These are phyloP conservation scores for Neonectria neomacrospora DNA, from an alignment of 2,329 filamentous ascomycete genomes.

Conservation along the genomic window DNA sequence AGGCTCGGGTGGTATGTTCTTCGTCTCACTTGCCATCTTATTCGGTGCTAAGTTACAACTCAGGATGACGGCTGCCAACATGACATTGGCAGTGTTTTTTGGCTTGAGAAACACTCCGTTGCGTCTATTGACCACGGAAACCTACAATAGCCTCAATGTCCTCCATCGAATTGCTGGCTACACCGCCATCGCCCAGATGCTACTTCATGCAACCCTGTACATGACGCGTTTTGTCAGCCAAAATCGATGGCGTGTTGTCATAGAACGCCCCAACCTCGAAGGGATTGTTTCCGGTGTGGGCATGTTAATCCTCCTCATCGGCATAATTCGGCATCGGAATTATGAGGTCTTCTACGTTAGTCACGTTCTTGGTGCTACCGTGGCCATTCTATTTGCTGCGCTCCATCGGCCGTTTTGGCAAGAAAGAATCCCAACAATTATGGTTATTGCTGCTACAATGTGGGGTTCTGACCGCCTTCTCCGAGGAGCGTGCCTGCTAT, in stretches of 20 bases:
- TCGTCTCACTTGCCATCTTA: neutral
- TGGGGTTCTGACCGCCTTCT: conserved; percentile 59
- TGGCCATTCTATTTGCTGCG: conserved; percentile 53
- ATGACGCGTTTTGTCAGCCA: conserved; percentile 44
- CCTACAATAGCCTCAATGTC: conserved; percentile 59
- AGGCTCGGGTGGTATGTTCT: conserved; percentile 39
- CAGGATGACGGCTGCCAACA: conserved; percentile 60
- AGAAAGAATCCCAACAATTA: conserved; percentile 52
- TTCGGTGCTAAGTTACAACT: neutral
- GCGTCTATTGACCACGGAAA: conserved; percentile 37
- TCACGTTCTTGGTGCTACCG: conserved; percentile 55
- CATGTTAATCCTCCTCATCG: conserved; percentile 52
- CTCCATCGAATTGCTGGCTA: conserved; percentile 60
- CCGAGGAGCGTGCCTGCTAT: conserved; percentile 36
- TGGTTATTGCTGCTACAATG: conserved; percentile 51
- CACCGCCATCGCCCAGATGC: conserved; percentile 49
- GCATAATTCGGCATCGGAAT: conserved; percentile 48
- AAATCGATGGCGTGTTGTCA: conserved; percentile 15
- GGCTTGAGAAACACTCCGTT: conserved; percentile 63
- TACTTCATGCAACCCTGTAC: conserved; percentile 53
- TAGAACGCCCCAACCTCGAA: conserved; percentile 21
- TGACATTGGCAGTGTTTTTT: conserved; percentile 53
- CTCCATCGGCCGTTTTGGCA: conserved; percentile 57
- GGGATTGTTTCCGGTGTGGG: conserved; percentile 46
- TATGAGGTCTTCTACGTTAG: conserved; percentile 61